Evolutionary conservation across 2,329 filamentous ascomycete species (phyloP).

Genomic region (Xylaria sp.): DNA sequence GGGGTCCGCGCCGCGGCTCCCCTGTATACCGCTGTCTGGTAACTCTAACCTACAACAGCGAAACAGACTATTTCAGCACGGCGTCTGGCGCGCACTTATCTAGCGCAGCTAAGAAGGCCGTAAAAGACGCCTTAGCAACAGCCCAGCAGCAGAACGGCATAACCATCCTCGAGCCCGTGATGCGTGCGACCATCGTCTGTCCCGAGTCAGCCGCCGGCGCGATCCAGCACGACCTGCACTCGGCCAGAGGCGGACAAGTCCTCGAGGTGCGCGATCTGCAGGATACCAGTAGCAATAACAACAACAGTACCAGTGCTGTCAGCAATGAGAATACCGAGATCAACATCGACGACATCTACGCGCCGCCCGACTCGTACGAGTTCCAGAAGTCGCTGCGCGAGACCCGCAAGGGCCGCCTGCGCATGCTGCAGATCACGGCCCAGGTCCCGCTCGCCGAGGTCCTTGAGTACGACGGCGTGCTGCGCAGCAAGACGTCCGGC

Average conservation of each 20-base stretch:
- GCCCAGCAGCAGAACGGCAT: slow-evolving; percentile 66
- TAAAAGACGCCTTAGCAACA: slow-evolving; percentile 74
- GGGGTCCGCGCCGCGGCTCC: slow-evolving; percentile 83
- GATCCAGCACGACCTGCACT: slow-evolving; percentile 84
- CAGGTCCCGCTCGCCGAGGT: slow-evolving; percentile 95
- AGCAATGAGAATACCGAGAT: slow-evolving; percentile 55
- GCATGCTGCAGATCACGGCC: slow-evolving; percentile 76
- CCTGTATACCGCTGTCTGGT: slow-evolving; percentile 82
- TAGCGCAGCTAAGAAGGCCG: slow-evolving; percentile 69
- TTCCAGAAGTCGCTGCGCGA: slow-evolving; percentile 66
- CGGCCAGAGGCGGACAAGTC: slow-evolving; percentile 79
- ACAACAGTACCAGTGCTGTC: not conserved
- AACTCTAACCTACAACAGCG: slow-evolving; percentile 74
- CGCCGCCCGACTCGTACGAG: slow-evolving; percentile 85
- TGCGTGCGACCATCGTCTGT: slow-evolving; percentile 87
- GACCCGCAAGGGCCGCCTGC: slow-evolving; percentile 59
- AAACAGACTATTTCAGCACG: slow-evolving; percentile 70
- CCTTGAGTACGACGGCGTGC: slow-evolving; percentile 90
- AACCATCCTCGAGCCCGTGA: slow-evolving; percentile 89
- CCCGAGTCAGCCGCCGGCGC: slow-evolving; percentile 83
- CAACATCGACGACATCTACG: slow-evolving; percentile 81
- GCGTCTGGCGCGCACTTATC: slow-evolving; percentile 76
- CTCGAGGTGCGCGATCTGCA: slow-evolving; percentile 73
- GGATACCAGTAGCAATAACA: slow-evolving; percentile 56
- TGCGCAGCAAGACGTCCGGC: slow-evolving; percentile 89